A percentile compares a stretch with the other conserved stretches of the same genome.
Conservation (phyloP, 106 monocot genomes). For the Chionographis japonica region DNA sequence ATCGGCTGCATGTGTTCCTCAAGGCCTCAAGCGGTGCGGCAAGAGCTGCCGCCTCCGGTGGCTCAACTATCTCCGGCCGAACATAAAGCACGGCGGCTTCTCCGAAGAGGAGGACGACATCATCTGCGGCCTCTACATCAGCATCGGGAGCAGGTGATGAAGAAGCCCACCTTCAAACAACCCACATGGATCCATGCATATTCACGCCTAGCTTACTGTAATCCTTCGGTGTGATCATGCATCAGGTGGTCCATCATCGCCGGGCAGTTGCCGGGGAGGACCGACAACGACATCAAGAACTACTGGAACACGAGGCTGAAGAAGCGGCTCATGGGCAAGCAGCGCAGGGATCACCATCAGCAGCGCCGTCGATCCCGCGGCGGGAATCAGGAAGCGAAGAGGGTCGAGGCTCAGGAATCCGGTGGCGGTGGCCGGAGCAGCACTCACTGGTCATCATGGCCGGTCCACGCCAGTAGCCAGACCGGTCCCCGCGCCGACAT, state of each 20-base stretch:
- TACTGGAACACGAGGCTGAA: constrained; percentile 91
- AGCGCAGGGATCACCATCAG: constrained; percentile 13
- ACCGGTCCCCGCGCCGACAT: background rate
- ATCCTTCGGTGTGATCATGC: background rate
- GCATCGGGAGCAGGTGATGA: constrained; percentile 85
- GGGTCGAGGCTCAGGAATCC: background rate
- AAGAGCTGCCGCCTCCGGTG: constrained; percentile 97
- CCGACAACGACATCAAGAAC: constrained; percentile 90
- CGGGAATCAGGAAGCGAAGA: background rate
- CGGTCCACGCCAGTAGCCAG: background rate
- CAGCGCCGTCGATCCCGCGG: background rate
- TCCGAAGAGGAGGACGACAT: constrained; percentile 91
- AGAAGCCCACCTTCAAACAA: background rate
- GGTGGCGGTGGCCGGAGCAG: too few relatives aligned
- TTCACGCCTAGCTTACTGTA: background rate
- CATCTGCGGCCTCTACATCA: constrained; percentile 76
- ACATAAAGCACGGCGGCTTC: constrained; percentile 85
- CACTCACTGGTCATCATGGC: too few relatives aligned
- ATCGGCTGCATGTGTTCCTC: background rate
- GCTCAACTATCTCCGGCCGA: constrained; percentile 93
- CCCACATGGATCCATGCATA: background rate
- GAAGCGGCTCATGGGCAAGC: constrained; percentile 48
- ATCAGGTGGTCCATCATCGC: constrained; percentile 90
- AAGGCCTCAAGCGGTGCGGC: constrained; percentile 87
- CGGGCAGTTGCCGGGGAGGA: constrained; percentile 78